phyloP scores from a whole-genome alignment of 225 moss, liverwort and hornwort genomes.

The Sphagnum tenellum region DNA sequence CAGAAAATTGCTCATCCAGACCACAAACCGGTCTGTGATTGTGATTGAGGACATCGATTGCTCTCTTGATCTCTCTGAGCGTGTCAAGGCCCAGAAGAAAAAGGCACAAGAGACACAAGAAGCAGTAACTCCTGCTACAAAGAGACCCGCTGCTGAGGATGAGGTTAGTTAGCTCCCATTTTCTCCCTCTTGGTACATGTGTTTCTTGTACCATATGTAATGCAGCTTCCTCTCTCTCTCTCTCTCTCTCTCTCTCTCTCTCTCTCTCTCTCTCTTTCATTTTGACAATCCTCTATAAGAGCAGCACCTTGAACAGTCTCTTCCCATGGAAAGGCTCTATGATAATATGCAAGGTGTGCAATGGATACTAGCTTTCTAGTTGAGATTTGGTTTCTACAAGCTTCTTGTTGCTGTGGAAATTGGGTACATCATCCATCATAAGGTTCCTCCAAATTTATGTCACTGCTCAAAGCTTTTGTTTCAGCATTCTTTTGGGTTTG shows the following conservation, averaged over 20 bases:
- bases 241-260: neutral
- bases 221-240: neutral
- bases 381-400: neutral
- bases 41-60: constrained; percentile 95
- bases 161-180: constrained; percentile 19
- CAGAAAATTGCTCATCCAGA: constrained; percentile 50
- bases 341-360: too few species aligned
- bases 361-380: neutral
- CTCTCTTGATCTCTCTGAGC: constrained; percentile 66
- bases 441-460: too few species aligned
- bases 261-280: neutral
- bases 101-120: constrained; percentile 10
- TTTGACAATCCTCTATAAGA: neutral
- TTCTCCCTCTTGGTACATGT: neutral
- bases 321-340: too few species aligned
- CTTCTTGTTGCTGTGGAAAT: neutral
- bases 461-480: too few species aligned
- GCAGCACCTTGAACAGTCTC: neutral
- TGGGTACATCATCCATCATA: too few species aligned
- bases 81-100: constrained; percentile 29
- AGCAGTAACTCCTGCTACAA: constrained; percentile 4
- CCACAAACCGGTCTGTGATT: constrained; percentile 66
- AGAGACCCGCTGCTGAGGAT: constrained; percentile 8
- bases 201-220: neutral
- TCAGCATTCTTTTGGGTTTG: too few species aligned